Percentiles rank a stretch among this genome's conserved stretches.
These are phyloP conservation scores for Lichtheimia corymbifera DNA, from an alignment of 371 early-diverging fungal genomes.

Conservation along the genomic window DNA sequence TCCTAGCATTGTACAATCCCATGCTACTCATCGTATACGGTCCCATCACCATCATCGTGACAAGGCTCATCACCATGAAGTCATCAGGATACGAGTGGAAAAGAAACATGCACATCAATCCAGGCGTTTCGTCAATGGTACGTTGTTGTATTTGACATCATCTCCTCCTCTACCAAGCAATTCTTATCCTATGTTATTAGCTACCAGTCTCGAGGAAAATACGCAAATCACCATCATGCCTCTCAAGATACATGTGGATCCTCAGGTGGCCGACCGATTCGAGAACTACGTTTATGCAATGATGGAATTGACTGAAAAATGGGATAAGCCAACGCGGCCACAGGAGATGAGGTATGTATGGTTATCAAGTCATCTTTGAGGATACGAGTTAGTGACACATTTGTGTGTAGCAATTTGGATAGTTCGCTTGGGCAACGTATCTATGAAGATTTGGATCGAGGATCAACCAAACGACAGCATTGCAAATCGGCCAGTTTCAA, in stretches of 20 bases:
- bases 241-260: slow-evolving; percentile 50
- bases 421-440: slow-evolving; percentile 21
- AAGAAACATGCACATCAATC: slow-evolving; percentile 24
- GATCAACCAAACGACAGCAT: slow-evolving; percentile 10
- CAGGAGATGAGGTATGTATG: slow-evolving; percentile 15
- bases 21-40: not conserved
- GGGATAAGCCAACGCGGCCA: not conserved
- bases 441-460: slow-evolving; percentile 26
- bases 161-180: too few species aligned
- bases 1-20: slow-evolving; percentile 8
- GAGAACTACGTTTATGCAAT: slow-evolving; percentile 47
- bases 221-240: slow-evolving; percentile 52
- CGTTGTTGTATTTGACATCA: slow-evolving; percentile 4
- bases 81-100: slow-evolving; percentile 28
- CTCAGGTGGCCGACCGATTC: slow-evolving; percentile 47
- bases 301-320: slow-evolving; percentile 12
- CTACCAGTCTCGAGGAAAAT: slow-evolving; percentile 36
- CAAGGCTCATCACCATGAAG: slow-evolving; percentile 10
- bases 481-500: slow-evolving; percentile 24
- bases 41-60: not conserved
- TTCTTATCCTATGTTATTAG: slow-evolving; percentile 12
- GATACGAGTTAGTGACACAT: not conserved
- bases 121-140: slow-evolving; percentile 22
- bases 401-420: slow-evolving; percentile 1
- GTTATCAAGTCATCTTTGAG: not conserved